phyloP scores from a whole-genome alignment of 1,284 basidiomycete genomes.

The Malassezia psittaci region DNA sequence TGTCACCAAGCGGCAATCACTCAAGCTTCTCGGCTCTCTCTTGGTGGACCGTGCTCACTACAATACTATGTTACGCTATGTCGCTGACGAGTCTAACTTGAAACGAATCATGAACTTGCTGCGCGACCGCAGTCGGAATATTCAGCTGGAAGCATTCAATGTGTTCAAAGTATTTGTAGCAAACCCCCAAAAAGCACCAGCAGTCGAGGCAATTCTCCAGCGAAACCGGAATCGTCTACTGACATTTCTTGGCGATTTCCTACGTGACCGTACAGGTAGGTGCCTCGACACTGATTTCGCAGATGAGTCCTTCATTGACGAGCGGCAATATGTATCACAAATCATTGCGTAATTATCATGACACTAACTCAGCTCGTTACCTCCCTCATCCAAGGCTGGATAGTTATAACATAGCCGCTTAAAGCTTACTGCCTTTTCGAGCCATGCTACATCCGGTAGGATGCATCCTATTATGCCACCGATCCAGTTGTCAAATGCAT shows the following conservation, averaged over 20 bases:
- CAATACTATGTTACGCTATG: constrained; percentile 96
- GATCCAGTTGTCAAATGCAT: too few species aligned
- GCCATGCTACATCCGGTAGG: too few species aligned
- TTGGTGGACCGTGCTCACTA: constrained; percentile 94
- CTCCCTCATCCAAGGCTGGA: background rate
- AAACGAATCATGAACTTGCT: constrained; percentile 99
- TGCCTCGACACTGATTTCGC: background rate
- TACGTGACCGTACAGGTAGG: constrained; percentile 81
- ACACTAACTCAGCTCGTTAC: background rate
- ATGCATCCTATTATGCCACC: too few species aligned
- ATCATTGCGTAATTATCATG: constrained; percentile 29
- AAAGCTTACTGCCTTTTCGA: too few species aligned
- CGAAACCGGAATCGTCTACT: constrained; percentile 90
- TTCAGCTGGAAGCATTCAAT: constrained; percentile 98
- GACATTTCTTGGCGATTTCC: constrained; percentile 79
- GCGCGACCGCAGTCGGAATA: constrained; percentile 93
- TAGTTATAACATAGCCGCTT: background rate
- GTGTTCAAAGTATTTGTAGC: constrained; percentile 99
- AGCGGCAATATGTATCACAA: constrained; percentile 45
- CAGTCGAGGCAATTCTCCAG: constrained; percentile 80
- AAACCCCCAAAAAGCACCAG: constrained; percentile 94
- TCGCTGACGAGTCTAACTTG: constrained; percentile 69
- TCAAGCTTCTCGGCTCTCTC: constrained; percentile 96
- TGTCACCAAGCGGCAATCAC: constrained; percentile 96
- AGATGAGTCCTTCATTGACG: constrained; percentile 47